Conservation (phyloP, 805 yeast species). For the Ogataea haglerorum region DNA sequence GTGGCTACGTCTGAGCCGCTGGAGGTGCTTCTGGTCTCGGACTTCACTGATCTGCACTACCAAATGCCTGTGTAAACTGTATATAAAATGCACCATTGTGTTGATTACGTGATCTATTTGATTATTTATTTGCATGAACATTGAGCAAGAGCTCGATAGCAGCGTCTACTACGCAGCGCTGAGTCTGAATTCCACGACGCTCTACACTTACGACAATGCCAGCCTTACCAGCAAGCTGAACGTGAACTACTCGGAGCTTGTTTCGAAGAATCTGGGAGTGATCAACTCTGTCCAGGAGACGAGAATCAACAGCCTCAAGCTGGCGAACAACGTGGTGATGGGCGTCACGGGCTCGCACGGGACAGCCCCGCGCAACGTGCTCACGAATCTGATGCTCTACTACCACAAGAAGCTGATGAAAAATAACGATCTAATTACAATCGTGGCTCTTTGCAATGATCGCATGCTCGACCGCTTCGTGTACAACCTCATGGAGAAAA, state of each 20-base stretch:
- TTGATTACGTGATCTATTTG: not conserved
- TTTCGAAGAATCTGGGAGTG: constrained; percentile 51
- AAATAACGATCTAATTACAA: constrained; percentile 49
- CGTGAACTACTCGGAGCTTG: constrained; percentile 50
- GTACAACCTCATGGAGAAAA: constrained; percentile 45
- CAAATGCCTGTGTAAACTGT: constrained; percentile 2
- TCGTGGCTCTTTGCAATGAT: constrained; percentile 45
- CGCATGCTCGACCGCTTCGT: constrained; percentile 44
- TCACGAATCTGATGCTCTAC: constrained; percentile 35
- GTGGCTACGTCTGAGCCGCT: constrained; percentile 27
- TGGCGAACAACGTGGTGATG: constrained; percentile 21
- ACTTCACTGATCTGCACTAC: constrained; percentile 54
- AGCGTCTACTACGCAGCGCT: constrained; percentile 29
- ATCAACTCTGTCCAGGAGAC: constrained; percentile 45
- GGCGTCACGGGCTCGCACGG: constrained; percentile 25
- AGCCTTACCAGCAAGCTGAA: constrained; percentile 39
- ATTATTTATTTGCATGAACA: constrained; percentile 2
- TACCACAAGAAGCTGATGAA: constrained; percentile 45
- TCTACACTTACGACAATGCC: constrained; percentile 54
- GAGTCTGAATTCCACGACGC: constrained; percentile 51
- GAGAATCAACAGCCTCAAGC: constrained; percentile 27
- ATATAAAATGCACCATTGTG: not conserved
- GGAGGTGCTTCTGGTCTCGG: constrained; percentile 54
- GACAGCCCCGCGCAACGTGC: constrained; percentile 31
- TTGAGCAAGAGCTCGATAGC: constrained; percentile 10